Conservation (phyloP, 768 basidiomycete genomes). For the Amanita molliuscula region DNA sequence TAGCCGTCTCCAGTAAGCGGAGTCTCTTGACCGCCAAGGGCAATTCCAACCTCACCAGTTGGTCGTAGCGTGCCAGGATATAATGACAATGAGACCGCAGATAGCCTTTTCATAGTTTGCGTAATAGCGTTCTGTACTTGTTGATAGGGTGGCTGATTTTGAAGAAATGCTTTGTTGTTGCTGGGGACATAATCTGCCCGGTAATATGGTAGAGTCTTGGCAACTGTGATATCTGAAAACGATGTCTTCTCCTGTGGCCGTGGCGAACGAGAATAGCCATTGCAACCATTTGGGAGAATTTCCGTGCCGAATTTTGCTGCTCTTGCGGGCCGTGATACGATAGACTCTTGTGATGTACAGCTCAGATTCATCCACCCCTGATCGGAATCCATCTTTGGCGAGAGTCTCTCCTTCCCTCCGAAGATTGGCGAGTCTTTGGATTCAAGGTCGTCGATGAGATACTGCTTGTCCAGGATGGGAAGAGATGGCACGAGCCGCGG, state of each 20-base stretch:
- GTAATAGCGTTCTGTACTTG: slow-evolving; percentile 30
- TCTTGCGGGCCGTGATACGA: background rate
- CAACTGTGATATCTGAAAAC: background rate
- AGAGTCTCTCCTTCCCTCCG: slow-evolving; percentile 59
- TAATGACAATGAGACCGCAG: slow-evolving; percentile 34
- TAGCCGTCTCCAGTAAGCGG: slow-evolving; percentile 32
- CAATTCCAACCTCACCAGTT: slow-evolving; percentile 21
- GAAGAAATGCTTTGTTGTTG: slow-evolving; percentile 3
- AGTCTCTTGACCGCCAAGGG: slow-evolving; percentile 22
- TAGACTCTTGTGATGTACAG: background rate
- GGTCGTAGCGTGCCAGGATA: slow-evolving; percentile 33
- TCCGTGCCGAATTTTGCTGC: background rate
- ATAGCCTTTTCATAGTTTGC: slow-evolving; percentile 26
- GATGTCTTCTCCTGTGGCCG: slow-evolving; percentile 2
- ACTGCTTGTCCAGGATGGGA: slow-evolving; percentile 56
- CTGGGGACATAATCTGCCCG: background rate
- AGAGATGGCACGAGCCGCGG: slow-evolving; percentile 61
- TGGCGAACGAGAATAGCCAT: background rate
- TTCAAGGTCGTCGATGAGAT: slow-evolving; percentile 34
- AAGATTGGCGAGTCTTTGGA: slow-evolving; percentile 62
- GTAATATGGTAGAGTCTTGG: background rate
- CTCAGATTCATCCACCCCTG: slow-evolving; percentile 8
- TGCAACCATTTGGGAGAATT: background rate
- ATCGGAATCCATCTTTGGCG: slow-evolving; percentile 23
- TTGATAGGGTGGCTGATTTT: slow-evolving; percentile 22